Evolutionary conservation across 2,329 filamentous ascomycete genomes (phyloP).

Genomic region (Malbranchea zuffiana): DNA sequence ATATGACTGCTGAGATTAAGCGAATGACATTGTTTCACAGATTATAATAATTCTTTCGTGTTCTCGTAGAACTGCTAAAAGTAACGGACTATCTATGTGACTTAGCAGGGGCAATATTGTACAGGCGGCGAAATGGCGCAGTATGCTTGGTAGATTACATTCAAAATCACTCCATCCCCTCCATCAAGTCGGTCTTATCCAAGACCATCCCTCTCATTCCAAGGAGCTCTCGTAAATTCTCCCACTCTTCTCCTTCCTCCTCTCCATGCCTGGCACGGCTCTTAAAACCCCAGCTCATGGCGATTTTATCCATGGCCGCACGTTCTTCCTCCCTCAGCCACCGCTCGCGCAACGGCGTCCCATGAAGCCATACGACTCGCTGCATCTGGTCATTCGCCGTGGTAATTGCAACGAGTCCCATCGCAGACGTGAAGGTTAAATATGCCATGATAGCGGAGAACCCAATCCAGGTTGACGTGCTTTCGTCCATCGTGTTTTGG

Average conservation of each 20-base stretch:
- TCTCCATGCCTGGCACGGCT: conserved; percentile 70
- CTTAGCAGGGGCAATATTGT: too few relatives aligned
- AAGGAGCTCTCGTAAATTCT: conserved; percentile 70
- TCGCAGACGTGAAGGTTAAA: conserved; percentile 63
- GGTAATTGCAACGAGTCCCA: conserved; percentile 73
- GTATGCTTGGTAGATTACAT: too few relatives aligned
- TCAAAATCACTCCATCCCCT: conserved; percentile 61
- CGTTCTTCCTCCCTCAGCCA: conserved; percentile 89
- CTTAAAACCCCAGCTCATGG: conserved; percentile 83
- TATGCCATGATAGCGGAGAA: conserved; percentile 78
- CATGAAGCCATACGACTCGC: conserved; percentile 78
- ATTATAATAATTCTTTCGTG: too few relatives aligned
- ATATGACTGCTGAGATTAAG: too few relatives aligned
- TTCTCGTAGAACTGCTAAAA: too few relatives aligned
- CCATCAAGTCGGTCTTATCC: conserved; percentile 81
- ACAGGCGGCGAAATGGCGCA: too few relatives aligned
- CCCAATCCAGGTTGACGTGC: conserved; percentile 62
- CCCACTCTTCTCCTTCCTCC: conserved; percentile 86
- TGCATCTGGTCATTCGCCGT: conserved; percentile 94
- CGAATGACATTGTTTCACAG: too few relatives aligned
- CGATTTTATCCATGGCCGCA: conserved; percentile 73
- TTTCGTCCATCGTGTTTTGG: conserved; percentile 67
- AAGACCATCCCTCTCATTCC: conserved; percentile 78
- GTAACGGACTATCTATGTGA: too few relatives aligned
- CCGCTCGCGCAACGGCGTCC: conserved; percentile 65